Conservation (phyloP, 1,284 basidiomycete species). For the Agroathelia rolfsii region DNA sequence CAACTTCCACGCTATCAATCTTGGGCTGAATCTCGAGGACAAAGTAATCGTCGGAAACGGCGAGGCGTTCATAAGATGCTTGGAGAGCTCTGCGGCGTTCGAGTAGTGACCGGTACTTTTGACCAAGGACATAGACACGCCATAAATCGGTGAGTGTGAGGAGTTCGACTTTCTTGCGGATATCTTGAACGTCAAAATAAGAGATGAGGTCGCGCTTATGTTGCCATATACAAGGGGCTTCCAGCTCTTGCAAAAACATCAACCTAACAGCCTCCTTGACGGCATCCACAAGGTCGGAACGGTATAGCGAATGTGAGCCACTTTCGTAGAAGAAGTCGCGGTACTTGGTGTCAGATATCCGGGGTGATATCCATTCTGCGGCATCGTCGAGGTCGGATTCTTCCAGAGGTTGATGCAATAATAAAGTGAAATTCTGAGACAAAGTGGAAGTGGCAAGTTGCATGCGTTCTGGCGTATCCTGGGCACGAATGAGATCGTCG, state of each 20-base stretch:
- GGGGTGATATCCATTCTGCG: constrained; percentile 82
- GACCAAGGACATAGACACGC: constrained; percentile 78
- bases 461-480: constrained; percentile 94
- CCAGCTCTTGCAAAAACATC: constrained; percentile 82
- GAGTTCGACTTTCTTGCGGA: constrained; percentile 50
- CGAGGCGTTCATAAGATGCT: constrained; percentile 55
- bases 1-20: constrained; percentile 76
- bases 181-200: constrained; percentile 58
- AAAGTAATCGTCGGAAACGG: constrained; percentile 63
- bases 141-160: constrained; percentile 77
- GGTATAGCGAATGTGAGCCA: constrained; percentile 49
- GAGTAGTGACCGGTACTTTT: constrained; percentile 78
- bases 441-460: constrained; percentile 87
- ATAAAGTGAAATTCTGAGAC: constrained; percentile 57
- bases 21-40: constrained; percentile 52
- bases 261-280: constrained; percentile 76
- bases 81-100: constrained; percentile 62
- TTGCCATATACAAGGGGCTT: constrained; percentile 92
- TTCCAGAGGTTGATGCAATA: constrained; percentile 55
- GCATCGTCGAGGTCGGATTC: constrained; percentile 73
- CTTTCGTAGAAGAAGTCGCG: constrained; percentile 63
- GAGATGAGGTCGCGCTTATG: constrained; percentile 89
- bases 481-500: constrained; percentile 85
- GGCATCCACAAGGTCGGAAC: constrained; percentile 66
- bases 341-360: constrained; percentile 73